A percentile compares a stretch with the other conserved stretches of the same genome.
Evolutionary conservation across 2,329 filamentous ascomycete species (phyloP).

Genomic region (Claviceps quebecensis): DNA sequence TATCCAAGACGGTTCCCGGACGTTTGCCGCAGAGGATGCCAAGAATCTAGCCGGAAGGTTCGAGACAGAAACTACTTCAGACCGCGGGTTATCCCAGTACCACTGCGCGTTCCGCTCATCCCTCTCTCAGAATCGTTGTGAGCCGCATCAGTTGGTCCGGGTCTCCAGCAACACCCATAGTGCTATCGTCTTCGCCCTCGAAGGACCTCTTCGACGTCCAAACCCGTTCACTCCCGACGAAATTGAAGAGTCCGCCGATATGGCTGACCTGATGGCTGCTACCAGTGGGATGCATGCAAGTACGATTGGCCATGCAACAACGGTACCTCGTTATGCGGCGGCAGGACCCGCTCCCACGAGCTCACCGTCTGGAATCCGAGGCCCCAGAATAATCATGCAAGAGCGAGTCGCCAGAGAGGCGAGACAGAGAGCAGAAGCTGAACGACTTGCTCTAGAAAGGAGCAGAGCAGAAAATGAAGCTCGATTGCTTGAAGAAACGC

Average conservation of each 20-base stretch:
- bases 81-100: conserved; percentile 14
- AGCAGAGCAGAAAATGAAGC: conserved; percentile 45
- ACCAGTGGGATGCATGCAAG: conserved; percentile 40
- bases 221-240: conserved; percentile 71
- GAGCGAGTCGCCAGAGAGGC: conserved; percentile 68
- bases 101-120: conserved; percentile 15
- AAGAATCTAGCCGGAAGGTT: conserved; percentile 34
- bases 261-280: conserved; percentile 64
- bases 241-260: conserved; percentile 77
- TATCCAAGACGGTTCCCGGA: conserved; percentile 12
- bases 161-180: conserved; percentile 76
- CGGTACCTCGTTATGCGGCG: conserved; percentile 29
- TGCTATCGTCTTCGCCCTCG: conserved; percentile 82
- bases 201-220: conserved; percentile 76
- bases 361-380: conserved; percentile 56
- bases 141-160: conserved; percentile 37
- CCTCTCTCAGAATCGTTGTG: conserved; percentile 18
- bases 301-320: conserved; percentile 39
- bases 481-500: conserved; percentile 38
- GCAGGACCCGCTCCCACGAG: conserved; percentile 37
- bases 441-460: conserved; percentile 39
- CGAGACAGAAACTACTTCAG: conserved; percentile 23
- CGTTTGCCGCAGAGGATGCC: conserved; percentile 23
- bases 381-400: conserved; percentile 85
- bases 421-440: conserved; percentile 51